phyloP scores from a whole-genome alignment of 345 rosid genomes.

The Salix koriyanagi region DNA sequence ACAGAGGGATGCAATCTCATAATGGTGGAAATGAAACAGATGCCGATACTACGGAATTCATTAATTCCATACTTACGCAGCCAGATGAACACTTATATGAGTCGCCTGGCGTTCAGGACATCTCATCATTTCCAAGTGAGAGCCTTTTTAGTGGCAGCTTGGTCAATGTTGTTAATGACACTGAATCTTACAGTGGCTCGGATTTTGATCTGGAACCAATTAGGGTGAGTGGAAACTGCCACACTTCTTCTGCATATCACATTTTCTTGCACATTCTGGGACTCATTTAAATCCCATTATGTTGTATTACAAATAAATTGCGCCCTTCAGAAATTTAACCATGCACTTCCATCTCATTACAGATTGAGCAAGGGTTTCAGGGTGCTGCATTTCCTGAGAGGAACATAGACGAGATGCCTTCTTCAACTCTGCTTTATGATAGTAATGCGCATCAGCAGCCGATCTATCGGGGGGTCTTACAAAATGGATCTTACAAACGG shows the following conservation, averaged over 20 bases:
- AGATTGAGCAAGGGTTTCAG: slow-evolving; percentile 17
- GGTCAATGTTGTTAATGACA: slow-evolving; percentile 1
- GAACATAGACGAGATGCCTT: neutral
- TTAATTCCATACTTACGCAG: slow-evolving; percentile 38
- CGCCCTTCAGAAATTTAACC: neutral
- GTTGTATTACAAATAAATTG: neutral
- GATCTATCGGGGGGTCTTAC: neutral
- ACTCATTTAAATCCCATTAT: neutral
- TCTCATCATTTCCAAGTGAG: slow-evolving; percentile 16
- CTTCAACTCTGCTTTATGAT: neutral
- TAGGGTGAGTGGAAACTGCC: slow-evolving; percentile 24
- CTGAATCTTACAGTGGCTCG: slow-evolving; percentile 12
- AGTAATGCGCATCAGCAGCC: neutral
- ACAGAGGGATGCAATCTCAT: slow-evolving; percentile 19
- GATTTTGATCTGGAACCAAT: slow-evolving; percentile 13
- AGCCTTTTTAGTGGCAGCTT: neutral
- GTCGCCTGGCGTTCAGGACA: slow-evolving; percentile 1
- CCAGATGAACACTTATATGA: slow-evolving; percentile 24
- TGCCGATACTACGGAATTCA: slow-evolving; percentile 32
- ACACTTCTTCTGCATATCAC: neutral
- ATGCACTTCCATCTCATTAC: neutral
- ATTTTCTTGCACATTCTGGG: neutral
- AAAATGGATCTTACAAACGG: neutral
- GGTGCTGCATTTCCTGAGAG: slow-evolving; percentile 3
- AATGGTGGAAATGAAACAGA: slow-evolving; percentile 33